phyloP scores from a whole-genome alignment of 208 protist genomes.

The Trypanosoma platydactyli region DNA sequence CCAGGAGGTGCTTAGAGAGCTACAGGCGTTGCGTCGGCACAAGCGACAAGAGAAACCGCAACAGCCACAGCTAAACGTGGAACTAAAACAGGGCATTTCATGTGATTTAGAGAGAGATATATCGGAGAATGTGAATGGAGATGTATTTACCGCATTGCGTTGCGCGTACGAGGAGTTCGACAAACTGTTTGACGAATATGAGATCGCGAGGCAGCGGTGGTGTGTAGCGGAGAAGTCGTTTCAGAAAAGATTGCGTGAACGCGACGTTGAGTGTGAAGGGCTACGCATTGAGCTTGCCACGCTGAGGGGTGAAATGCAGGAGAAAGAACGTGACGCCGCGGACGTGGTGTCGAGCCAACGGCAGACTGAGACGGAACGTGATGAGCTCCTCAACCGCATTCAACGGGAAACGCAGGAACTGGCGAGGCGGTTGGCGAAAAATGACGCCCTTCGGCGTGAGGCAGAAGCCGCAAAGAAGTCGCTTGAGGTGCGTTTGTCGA shows the following conservation, averaged over 20 bases:
- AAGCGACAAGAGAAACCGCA: background rate
- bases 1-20: background rate
- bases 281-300: background rate
- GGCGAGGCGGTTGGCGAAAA: background rate
- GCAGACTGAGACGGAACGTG: background rate
- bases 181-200: conserved; percentile 2
- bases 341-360: background rate
- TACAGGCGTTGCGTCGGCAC: background rate
- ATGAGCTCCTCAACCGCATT: conserved; percentile 7
- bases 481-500: background rate
- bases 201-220: background rate
- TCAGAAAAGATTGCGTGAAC: background rate
- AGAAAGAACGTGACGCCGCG: background rate
- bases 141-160: conserved; percentile 1
- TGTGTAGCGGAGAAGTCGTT: conserved; percentile 1
- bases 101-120: background rate
- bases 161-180: conserved; percentile 13
- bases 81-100: background rate
- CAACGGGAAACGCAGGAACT: background rate
- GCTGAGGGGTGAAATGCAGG: conserved; percentile 2
- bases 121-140: background rate
- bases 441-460: conserved; percentile 1
- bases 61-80: no score
- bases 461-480: conserved; percentile 2
- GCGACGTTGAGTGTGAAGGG: background rate